These are phyloP conservation scores for Nematocida sp. DNA, from an alignment of 371 early-diverging fungal genomes.

Conservation along the genomic window DNA sequence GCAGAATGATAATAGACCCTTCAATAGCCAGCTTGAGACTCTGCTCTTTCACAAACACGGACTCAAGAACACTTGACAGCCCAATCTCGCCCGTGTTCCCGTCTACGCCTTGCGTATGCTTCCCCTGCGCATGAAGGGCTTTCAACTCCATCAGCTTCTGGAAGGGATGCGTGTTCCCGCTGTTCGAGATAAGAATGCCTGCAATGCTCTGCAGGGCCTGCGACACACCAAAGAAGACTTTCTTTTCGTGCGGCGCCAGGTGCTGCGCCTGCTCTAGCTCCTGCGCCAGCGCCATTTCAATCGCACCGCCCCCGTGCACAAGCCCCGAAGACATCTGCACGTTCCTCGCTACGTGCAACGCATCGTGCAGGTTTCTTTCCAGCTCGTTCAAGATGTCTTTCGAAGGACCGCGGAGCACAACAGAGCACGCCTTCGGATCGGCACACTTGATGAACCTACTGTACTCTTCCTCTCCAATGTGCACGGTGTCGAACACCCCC, in stretches of 20 bases:
- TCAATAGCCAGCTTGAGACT: conserved; percentile 98
- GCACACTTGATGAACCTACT: conserved; percentile 79
- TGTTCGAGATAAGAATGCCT: conserved; percentile 86
- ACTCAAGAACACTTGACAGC: conserved; percentile 92
- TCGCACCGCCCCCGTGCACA: conserved; percentile 97
- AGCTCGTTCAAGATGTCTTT: conserved; percentile 96
- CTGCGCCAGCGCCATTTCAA: conserved; percentile 83
- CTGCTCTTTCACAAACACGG: conserved; percentile 95
- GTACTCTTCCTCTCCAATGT: conserved; percentile 85
- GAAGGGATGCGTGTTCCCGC: conserved; percentile 75
- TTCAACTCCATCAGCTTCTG: conserved; percentile 81
- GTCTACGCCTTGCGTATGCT: conserved; percentile 87
- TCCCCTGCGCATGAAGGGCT: conserved; percentile 84
- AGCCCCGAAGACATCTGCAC: conserved; percentile 82
- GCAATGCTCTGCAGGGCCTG: conserved; percentile 96
- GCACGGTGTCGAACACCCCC: conserved; percentile 84
- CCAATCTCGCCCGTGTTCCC: conserved; percentile 91
- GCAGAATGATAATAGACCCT: conserved; percentile 65
- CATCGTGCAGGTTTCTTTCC: conserved; percentile 97
- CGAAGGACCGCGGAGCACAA: conserved; percentile 89
- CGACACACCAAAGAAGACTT: conserved; percentile 67
- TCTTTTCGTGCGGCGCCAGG: conserved; percentile 40
- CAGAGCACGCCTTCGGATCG: conserved; percentile 94
- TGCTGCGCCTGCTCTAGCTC: conserved; percentile 8
- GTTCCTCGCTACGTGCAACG: conserved; percentile 94